Evolutionary conservation across 176 grass and related monocot genomes (phyloP).

Genomic region (Oryza nivara): DNA sequence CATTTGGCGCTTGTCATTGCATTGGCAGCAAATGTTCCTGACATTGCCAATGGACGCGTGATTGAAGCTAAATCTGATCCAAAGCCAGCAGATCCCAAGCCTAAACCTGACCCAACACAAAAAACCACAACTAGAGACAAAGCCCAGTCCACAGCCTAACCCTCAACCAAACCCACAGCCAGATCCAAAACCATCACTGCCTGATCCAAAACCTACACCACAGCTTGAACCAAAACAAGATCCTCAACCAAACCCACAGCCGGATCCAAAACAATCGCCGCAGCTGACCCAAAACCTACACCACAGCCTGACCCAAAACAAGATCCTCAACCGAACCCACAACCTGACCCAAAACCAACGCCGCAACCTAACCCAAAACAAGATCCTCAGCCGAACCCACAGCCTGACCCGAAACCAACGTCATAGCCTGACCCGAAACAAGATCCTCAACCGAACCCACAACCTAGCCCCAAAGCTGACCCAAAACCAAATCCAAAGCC

Average conservation of each 20-base stretch:
- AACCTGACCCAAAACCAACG: neutral
- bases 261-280: too few species aligned
- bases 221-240: neutral
- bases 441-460: neutral
- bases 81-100: too few species aligned
- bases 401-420: too few species aligned
- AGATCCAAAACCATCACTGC: too few species aligned
- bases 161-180: too few species aligned
- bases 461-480: neutral
- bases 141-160: too few species aligned
- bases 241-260: neutral
- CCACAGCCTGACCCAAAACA: neutral
- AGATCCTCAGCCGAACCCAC: neutral
- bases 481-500: neutral
- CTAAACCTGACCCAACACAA: too few species aligned
- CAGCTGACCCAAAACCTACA: neutral
- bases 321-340: neutral
- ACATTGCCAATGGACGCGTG: conserved; percentile 8
- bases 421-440: too few species aligned
- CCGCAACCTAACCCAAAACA: neutral
- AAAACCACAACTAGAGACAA: too few species aligned
- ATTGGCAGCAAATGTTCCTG: neutral
- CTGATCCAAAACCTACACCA: too few species aligned
- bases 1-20: conserved; percentile 9
- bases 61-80: too few species aligned